phyloP scores from a whole-genome alignment of 441 rosid genomes.

The Viola pubescens region DNA sequence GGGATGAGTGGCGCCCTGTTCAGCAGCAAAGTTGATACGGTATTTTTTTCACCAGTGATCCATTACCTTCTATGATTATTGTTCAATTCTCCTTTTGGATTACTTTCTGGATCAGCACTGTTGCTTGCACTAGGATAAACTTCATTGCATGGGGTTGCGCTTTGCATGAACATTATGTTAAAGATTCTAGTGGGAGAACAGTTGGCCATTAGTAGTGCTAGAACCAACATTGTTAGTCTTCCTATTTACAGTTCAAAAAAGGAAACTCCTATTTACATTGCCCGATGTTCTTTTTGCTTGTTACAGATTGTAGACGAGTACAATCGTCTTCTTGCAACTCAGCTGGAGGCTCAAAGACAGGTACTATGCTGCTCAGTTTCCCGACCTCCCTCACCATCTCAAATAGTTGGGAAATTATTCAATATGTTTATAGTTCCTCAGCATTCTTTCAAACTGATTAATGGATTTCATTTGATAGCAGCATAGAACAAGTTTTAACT shows the following conservation, averaged over 20 bases:
- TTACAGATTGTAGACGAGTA: constrained; percentile 77
- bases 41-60: constrained; percentile 22
- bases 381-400: no score
- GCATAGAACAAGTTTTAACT: no score
- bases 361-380: constrained; percentile 20
- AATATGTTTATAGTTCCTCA: no score
- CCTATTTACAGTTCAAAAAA: constrained; percentile 1
- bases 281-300: constrained; percentile 10
- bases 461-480: no score
- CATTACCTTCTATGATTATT: no score
- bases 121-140: neutral
- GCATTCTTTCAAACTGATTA: no score
- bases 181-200: neutral
- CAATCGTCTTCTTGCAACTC: constrained; percentile 79
- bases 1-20: constrained; percentile 63
- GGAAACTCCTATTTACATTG: no score
- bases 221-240: neutral
- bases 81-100: no score
- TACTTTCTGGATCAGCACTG: no score
- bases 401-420: no score
- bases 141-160: neutral
- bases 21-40: constrained; percentile 88
- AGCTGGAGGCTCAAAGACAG: constrained; percentile 76
- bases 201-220: neutral
- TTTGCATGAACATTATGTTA: neutral